Base-by-base conservation (phyloP, 2,329 filamentous ascomycete genomes). In the Fusarium coffeatum region DNA sequence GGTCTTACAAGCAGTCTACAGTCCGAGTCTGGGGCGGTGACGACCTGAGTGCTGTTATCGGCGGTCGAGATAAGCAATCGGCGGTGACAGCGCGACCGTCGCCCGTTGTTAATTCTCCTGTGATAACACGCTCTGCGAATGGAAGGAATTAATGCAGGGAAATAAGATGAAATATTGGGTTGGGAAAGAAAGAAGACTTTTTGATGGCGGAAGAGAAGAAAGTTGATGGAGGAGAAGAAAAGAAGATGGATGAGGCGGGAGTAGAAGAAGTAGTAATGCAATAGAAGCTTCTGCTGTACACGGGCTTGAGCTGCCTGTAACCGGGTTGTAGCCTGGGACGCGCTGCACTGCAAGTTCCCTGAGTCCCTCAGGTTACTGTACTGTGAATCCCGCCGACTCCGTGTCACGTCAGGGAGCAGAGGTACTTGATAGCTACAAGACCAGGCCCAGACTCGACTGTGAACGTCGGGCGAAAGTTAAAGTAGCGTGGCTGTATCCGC, bases 21-120 rank as follows among this genome's bases (percentile, higher is more conserved):
- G 64, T 43, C 45, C 41, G 60, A 62, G 64, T 48, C 59, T 58
- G 68, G 72, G 69, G 72, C 72, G 72, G 72, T 74, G 72, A 74
- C 72, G 71, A 74, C 48, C 32, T 13, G 32, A 51, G 62, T 55
- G 55, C 55, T 69, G 72, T 66, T 74, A 74, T 74, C 72, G 43
- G 64, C 55, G 61, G 71, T 60, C 23, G 54, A 66, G 72, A 74
- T 75, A 74, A 74, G 72, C 54, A 74, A 68, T 64, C 72, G 56
- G 69, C 71, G 64, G 66, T 74, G 71, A 71, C 68, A 66, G 55
- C 66, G 72, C 58, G 72, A 61, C 57, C 56, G 70, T 73, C 72
- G 61, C 61, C 72, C 66, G 72, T 73, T 56, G 48, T 37, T 30
- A 40, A 66, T 68, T 41, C 27, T 27, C 40, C 23, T 47, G 49